Evolutionary conservation across 2,329 filamentous ascomycete genomes (phyloP).

Genomic region (Diaporthe vexans): DNA sequence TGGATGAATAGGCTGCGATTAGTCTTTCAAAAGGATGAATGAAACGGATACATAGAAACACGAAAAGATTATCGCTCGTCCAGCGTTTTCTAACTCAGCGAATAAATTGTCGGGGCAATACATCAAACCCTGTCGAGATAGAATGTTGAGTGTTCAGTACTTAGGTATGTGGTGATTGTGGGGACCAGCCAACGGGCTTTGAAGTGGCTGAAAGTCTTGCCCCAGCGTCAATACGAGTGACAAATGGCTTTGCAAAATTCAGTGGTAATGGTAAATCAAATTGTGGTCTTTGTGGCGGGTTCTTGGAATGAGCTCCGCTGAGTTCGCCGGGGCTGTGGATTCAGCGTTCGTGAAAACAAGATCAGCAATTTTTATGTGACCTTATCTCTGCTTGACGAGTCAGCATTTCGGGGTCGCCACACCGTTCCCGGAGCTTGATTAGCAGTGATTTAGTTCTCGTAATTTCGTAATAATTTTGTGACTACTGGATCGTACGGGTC

Average conservation of each 20-base stretch:
- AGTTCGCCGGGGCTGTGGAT: background rate
- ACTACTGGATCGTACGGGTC: background rate
- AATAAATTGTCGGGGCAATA: background rate
- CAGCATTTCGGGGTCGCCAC: background rate
- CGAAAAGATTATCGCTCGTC: background rate
- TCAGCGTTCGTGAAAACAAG: background rate
- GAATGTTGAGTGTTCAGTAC: background rate
- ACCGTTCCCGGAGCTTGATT: no score
- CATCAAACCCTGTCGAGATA: background rate
- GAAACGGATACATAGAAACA: background rate
- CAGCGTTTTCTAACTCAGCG: background rate
- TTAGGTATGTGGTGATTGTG: background rate
- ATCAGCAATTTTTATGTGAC: background rate
- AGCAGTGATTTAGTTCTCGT: background rate
- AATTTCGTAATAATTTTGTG: background rate
- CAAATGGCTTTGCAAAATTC: background rate
- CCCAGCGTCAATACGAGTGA: background rate
- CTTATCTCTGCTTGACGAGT: background rate
- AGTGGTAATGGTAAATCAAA: background rate
- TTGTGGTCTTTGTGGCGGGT: background rate
- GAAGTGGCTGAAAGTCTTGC: background rate
- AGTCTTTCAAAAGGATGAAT: background rate
- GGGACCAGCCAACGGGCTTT: background rate
- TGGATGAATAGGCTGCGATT: background rate
- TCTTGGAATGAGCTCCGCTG: background rate